Conservation (phyloP, 208 protist genomes). For the Trypanosoma rangeli region DNA sequence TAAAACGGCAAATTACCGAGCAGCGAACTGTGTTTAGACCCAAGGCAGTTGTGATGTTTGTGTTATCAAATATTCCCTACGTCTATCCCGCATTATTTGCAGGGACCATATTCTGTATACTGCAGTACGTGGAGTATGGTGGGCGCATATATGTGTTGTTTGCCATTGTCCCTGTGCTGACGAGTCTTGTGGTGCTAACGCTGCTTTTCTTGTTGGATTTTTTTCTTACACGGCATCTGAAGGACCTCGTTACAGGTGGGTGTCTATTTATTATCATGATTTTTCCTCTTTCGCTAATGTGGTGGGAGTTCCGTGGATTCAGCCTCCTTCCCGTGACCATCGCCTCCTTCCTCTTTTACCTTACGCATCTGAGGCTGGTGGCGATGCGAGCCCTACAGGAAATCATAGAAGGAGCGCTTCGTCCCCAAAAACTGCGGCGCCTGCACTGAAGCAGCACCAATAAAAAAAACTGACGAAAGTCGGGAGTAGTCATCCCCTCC, state of each 20-base stretch:
- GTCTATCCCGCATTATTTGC: conserved; percentile 66
- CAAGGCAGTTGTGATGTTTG: conserved; percentile 49
- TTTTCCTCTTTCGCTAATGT: conserved; percentile 62
- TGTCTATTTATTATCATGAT: conserved; percentile 57
- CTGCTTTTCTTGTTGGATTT: conserved; percentile 73
- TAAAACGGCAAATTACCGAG: conserved; percentile 44
- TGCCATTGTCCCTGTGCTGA: conserved; percentile 53
- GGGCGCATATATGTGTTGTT: conserved; percentile 60
- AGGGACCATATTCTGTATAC: conserved; percentile 52
- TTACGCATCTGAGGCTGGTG: conserved; percentile 50
- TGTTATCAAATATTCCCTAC: conserved; percentile 70
- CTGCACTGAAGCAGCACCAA: conserved; percentile 2
- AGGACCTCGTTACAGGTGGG: conserved; percentile 54
- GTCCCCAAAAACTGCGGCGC: background rate
- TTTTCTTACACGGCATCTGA: conserved; percentile 38
- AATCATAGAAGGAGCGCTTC: conserved; percentile 32
- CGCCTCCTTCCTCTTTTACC: conserved; percentile 59
- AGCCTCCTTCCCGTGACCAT: conserved; percentile 53
- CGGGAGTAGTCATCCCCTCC: conserved; percentile 11
- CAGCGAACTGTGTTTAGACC: conserved; percentile 49
- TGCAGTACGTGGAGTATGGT: conserved; percentile 70
- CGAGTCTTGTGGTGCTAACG: conserved; percentile 54
- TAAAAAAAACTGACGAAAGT: background rate
- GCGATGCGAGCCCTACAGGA: conserved; percentile 42
- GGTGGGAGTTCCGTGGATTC: conserved; percentile 61